Percentiles rank a stretch among this genome's conserved stretches.
These are phyloP conservation scores for Aspergillus oerlinghausenensis DNA, from an alignment of 2,329 filamentous ascomycete genomes.

Conservation along the genomic window DNA sequence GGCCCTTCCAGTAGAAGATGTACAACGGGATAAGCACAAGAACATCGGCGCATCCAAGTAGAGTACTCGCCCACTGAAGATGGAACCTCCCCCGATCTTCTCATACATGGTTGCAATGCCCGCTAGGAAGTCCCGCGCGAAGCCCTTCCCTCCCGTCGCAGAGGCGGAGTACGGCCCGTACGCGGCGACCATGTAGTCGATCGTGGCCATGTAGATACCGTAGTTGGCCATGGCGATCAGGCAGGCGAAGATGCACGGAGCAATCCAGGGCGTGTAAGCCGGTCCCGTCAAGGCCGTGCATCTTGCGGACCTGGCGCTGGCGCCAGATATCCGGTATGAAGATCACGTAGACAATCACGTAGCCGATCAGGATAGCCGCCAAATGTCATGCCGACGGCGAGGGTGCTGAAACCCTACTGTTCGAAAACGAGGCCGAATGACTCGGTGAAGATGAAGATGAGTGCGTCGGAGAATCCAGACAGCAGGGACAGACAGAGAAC, in stretches of 20 bases:
- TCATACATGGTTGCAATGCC: constrained; percentile 54
- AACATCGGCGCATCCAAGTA: constrained; percentile 56
- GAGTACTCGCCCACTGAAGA: constrained; percentile 53
- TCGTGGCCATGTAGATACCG: constrained; percentile 61
- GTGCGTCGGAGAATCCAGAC: constrained; percentile 59
- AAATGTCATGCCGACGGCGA: constrained; percentile 50
- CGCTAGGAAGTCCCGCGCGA: constrained; percentile 62
- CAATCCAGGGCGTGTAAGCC: constrained; percentile 54
- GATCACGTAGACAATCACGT: constrained; percentile 54
- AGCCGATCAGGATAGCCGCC: constrained; percentile 55
- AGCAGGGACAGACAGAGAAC: constrained; percentile 58
- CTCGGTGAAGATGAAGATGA: constrained; percentile 65
- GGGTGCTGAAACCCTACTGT: constrained; percentile 54
- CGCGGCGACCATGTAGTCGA: constrained; percentile 64
- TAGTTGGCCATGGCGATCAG: constrained; percentile 62
- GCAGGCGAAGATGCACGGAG: constrained; percentile 55
- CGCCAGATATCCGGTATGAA: constrained; percentile 55
- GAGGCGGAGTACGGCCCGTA: constrained; percentile 64
- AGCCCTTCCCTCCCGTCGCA: constrained; percentile 65
- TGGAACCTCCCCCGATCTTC: constrained; percentile 47
- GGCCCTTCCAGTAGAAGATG: constrained; percentile 60
- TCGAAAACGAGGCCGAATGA: constrained; percentile 57
- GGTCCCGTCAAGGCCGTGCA: constrained; percentile 51
- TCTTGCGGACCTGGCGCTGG: constrained; percentile 45
- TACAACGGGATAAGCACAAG: constrained; percentile 58